Base-by-base conservation (phyloP, 2,329 filamentous ascomycete species). In the Cladosporium colombiae region DNA sequence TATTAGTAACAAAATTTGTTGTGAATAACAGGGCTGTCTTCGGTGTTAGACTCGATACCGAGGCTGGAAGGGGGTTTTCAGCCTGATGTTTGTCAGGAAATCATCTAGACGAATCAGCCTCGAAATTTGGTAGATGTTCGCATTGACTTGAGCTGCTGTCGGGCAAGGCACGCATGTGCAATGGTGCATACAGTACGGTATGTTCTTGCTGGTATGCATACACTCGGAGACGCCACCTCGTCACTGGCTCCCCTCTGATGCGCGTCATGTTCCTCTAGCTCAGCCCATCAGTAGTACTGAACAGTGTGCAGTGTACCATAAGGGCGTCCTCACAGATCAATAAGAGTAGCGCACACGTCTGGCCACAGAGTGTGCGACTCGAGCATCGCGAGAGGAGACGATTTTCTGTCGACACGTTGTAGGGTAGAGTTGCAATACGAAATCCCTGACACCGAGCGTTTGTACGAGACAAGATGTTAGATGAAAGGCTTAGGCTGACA, bases 1-100 rank as follows among this genome's bases (percentile, higher is more conserved):
- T 55, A 31, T 55, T 55, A 55, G 27, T 31, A 55, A 55, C 16
- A n/a, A n/a, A n/a, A 18, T 55, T 31, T 55, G 29, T 29, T 55
- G 11, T 53, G 50, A 18, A 53, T 27, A 31, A 31, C 13, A n/a
- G 27, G 27, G 27, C 50, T 53, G 25, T 55, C 40, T 46, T 23
- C 40, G 40, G 40, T 46, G n/a, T 18, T 21, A 21, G n/a, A 5
- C 8, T 46, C 8, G n/a, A 46, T 46, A 21, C 40, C 40, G 40
- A 46, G 40, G 40, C 14, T 46, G 40, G n/a, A 46, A 7, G 21
- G 40, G 40, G 21, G 40, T 21, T 46, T 46, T 46, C 40, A 23
- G n/a, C 23, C 4, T 46, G n/a, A 3, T 23, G 40, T 21, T 46
- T 46, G 40, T 46, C 40, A 46, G n/a, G 40, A 46, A 46, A 46